These are phyloP conservation scores for Geotrichum siamense DNA, from an alignment of 1,139 yeast genomes.

Conservation along the genomic window DNA sequence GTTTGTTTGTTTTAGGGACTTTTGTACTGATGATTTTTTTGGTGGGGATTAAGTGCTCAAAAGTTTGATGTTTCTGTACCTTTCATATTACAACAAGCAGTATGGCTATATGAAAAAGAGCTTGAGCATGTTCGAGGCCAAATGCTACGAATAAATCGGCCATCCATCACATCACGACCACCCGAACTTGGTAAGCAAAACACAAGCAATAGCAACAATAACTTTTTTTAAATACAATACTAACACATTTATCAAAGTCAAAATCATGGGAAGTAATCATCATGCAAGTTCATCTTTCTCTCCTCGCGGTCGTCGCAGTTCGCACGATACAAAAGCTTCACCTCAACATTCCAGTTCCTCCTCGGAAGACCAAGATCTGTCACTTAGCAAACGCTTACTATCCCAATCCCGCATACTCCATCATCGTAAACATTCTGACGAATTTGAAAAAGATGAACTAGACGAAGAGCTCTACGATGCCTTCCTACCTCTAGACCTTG, in stretches of 20 bases:
- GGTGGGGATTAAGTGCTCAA: slow-evolving; percentile 22
- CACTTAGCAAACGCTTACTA: slow-evolving; percentile 16
- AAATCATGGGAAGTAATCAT: neutral
- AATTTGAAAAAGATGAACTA: slow-evolving; percentile 13
- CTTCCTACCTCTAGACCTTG: slow-evolving; percentile 8
- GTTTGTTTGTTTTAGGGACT: too few relatives aligned
- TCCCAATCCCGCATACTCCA: slow-evolving; percentile 19
- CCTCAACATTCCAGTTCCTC: slow-evolving; percentile 2
- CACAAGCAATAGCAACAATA: neutral
- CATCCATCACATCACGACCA: slow-evolving; percentile 5
- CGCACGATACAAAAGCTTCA: neutral
- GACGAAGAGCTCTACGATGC: slow-evolving; percentile 15
- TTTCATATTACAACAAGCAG: slow-evolving; percentile 42
- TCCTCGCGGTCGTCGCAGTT: slow-evolving; percentile 6
- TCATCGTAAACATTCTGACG: slow-evolving; percentile 7
- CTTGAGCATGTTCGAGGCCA: slow-evolving; percentile 37
- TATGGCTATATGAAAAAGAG: slow-evolving; percentile 43
- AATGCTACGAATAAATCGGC: slow-evolving; percentile 28
- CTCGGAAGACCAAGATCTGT: neutral
- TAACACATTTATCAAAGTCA: neutral
- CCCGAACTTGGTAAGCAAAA: slow-evolving; percentile 9
- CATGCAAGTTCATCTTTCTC: slow-evolving; percentile 16
- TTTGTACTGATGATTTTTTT: slow-evolving; percentile 3
- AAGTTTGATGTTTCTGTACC: slow-evolving; percentile 37
- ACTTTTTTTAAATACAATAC: too few relatives aligned